Conservation (phyloP, 192 early-diverging fungal species). For the Gaertneriomyces sp. region DNA sequence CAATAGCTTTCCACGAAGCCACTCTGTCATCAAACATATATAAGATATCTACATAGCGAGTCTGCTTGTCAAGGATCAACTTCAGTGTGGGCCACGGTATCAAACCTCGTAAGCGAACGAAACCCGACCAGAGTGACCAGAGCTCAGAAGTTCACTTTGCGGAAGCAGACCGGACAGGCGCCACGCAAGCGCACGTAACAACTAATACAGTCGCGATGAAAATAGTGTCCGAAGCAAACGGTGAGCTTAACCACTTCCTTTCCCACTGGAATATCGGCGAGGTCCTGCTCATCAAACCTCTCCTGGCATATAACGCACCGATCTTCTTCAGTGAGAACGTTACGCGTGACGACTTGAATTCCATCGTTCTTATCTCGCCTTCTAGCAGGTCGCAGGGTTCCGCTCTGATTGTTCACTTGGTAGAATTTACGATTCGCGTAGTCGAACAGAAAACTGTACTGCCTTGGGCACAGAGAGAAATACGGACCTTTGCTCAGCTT, state of each 20-base stretch:
- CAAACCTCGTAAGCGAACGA: too few relatives aligned
- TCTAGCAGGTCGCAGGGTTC: background rate
- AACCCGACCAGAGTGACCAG: too few relatives aligned
- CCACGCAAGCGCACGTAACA: background rate
- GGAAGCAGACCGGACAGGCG: constrained; percentile 8
- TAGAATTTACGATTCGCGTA: background rate
- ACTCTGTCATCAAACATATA: too few relatives aligned
- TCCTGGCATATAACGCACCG: constrained; percentile 11
- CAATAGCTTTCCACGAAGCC: too few relatives aligned
- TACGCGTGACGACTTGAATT: background rate
- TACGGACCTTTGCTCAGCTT: background rate
- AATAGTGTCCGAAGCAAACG: constrained; percentile 3
- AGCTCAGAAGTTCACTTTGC: background rate
- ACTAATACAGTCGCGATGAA: constrained; percentile 2
- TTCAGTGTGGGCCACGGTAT: too few relatives aligned
- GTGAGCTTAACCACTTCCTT: background rate
- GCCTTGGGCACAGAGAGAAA: background rate
- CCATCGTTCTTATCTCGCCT: background rate
- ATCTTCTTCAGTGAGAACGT: background rate
- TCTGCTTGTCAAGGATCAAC: too few relatives aligned
- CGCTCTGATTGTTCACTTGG: background rate
- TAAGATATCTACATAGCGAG: too few relatives aligned
- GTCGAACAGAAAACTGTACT: background rate
- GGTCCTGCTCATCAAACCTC: constrained; percentile 1
- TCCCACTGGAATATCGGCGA: background rate